These are phyloP conservation scores for Nadsonia starkeyi-henricii DNA, from an alignment of 1,139 yeast species.

Conservation along the genomic window DNA sequence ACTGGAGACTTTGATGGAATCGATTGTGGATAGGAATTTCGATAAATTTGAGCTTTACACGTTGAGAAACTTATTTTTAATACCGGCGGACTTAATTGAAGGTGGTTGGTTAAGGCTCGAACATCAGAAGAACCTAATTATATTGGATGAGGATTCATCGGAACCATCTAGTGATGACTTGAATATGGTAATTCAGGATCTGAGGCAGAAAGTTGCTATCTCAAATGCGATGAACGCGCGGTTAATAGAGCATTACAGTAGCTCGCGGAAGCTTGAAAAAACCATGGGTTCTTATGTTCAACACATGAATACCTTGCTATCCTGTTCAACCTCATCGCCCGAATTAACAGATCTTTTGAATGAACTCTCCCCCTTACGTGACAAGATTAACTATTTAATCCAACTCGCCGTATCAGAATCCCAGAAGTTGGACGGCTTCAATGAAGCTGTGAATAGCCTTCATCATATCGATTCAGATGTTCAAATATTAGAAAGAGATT, in stretches of 20 bases:
- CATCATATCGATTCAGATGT: not conserved
- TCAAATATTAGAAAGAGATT: not conserved
- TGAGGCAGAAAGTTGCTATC: not conserved
- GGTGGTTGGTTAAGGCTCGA: constrained; percentile 54
- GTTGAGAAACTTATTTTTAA: constrained; percentile 55
- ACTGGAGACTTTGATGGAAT: constrained; percentile 64
- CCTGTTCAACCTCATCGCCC: not conserved
- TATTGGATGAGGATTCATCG: not conserved
- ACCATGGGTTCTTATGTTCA: not conserved
- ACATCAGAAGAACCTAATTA: constrained; percentile 38
- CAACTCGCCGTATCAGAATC: not conserved
- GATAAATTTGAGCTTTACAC: constrained; percentile 80
- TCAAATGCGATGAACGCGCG: not conserved
- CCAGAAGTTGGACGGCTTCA: not conserved
- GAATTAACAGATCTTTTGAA: not conserved
- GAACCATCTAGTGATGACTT: not conserved
- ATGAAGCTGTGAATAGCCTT: not conserved
- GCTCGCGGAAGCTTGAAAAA: not conserved
- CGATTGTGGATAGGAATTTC: constrained; percentile 68
- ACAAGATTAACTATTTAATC: not conserved
- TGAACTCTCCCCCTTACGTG: not conserved
- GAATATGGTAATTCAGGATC: not conserved
- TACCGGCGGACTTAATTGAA: constrained; percentile 55
- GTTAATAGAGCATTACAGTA: not conserved
- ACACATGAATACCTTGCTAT: not conserved